A percentile compares a stretch with the other conserved stretches of the same genome.
phyloP scores from a whole-genome alignment of 139 green algal species.

The Chlorella sp. region DNA sequence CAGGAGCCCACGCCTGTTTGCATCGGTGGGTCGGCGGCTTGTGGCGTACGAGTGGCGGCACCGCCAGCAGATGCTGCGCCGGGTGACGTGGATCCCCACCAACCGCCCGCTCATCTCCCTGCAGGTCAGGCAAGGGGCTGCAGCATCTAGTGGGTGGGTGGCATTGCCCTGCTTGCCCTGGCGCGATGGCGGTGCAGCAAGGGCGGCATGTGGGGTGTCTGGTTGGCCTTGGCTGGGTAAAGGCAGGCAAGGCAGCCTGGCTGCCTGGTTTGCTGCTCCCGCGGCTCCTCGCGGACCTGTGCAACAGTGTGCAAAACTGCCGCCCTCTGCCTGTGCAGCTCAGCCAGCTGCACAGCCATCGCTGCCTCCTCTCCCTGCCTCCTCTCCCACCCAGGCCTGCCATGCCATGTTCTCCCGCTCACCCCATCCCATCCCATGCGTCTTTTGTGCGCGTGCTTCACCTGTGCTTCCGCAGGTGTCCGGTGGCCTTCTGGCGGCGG shows the following conservation, averaged over 20 bases:
- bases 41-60: slow-evolving; percentile 7
- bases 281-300: neutral
- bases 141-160: neutral
- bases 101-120: neutral
- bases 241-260: neutral
- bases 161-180: too few species aligned
- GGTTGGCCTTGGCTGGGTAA: too few species aligned
- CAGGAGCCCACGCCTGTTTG: slow-evolving; percentile 14
- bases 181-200: too few species aligned
- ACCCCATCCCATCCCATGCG: neutral
- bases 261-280: neutral
- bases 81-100: slow-evolving; percentile 23
- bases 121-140: neutral
- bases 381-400: neutral
- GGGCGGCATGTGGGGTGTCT: too few species aligned
- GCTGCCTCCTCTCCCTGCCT: neutral
- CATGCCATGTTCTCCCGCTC: neutral
- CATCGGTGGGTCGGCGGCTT: slow-evolving; percentile 16
- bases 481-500: slow-evolving; percentile 11
- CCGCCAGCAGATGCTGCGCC: slow-evolving; percentile 7
- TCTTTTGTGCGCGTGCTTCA: too few species aligned
- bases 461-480: neutral
- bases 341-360: too few species aligned
- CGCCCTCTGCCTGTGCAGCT: too few species aligned
- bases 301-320: too few species aligned